These are phyloP conservation scores for Amorphotheca resinae DNA, from an alignment of 495 filamentous ascomycete genomes.

Conservation along the genomic window DNA sequence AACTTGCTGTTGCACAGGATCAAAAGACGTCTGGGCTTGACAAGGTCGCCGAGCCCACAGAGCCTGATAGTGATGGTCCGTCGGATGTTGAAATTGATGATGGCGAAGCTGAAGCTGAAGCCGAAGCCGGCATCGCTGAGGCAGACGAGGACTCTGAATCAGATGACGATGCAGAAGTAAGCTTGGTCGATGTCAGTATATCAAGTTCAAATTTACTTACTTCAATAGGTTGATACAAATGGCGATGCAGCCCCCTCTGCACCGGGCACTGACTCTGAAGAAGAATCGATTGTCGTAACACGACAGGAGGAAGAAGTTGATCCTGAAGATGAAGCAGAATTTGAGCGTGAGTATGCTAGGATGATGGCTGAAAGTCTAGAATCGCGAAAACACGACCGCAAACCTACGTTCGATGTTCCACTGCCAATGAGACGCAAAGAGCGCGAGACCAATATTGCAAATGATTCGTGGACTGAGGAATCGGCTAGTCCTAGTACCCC, in stretches of 20 bases:
- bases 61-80: conserved; percentile 47
- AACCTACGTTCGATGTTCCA: conserved; percentile 85
- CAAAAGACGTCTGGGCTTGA: conserved; percentile 67
- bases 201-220: conserved; percentile 2
- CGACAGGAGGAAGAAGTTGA: conserved; percentile 82
- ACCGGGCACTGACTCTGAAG: conserved; percentile 48
- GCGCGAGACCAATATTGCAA: conserved; percentile 39
- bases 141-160: conserved; percentile 41
- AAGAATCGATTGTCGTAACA: conserved; percentile 84
- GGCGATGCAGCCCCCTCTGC: conserved; percentile 38
- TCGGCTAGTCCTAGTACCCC: conserved; percentile 30
- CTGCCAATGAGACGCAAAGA: conserved; percentile 71
- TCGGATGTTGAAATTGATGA: conserved; percentile 54
- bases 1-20: conserved; percentile 76
- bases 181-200: neutral
- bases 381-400: conserved; percentile 86
- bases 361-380: conserved; percentile 98
- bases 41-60: conserved; percentile 52
- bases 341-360: conserved; percentile 95
- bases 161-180: conserved; percentile 19
- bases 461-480: conserved; percentile 38
- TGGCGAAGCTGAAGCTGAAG: conserved; percentile 32
- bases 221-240: conserved; percentile 12
- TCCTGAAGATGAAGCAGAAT: conserved; percentile 90
- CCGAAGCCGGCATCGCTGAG: conserved; percentile 22